Base-by-base conservation (phyloP, 371 early-diverging fungal genomes). In the Nematocida ironsii region DNA sequence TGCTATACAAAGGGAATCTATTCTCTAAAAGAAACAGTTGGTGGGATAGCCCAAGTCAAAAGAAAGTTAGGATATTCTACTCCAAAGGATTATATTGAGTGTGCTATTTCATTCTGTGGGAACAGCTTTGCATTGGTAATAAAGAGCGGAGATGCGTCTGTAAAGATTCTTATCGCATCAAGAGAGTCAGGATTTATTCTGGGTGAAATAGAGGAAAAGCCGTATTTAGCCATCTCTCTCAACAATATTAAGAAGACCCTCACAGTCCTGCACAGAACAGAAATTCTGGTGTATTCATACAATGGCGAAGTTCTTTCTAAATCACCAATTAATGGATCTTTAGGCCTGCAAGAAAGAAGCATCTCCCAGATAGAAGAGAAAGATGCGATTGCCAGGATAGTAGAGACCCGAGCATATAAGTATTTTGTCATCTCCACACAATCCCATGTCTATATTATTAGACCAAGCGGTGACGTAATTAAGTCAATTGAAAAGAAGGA, bases 111-210 rank as follows among this genome's bases (percentile, higher is more conserved):
- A 9, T 60, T 71, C 56, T 78, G 80, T 52, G 71, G 80, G 20
- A 71, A 68, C 40, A 20, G n/a, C 3, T 23, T 56, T n/a, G 72
- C 52, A 1, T 18, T 78, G 11, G 9, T 33, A 9, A 18, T 70
- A 13, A 33, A 62, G 39, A 18, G 44, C 3, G 45, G 57, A 5
- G 33, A 42, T 5, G 68, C 5, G 16, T 9, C 44, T 20, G 55
- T 68, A 7, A 73, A 54, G 62, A 52, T 78, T 25, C n/a, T 78
- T 18, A 42, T 58, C 33, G 50, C 57, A 16, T 69, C 80, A 9
- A 44, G 13, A 40, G 71, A 62, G n/a, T 48, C 80, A 33, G 80
- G 80, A 25, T 78, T 78, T 44, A 69, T 78, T 40, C 27, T 70
- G n/a, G 72, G 80, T 1, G 72, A 69, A 39, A 61, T 78, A 69